phyloP scores from a whole-genome alignment of 2,329 filamentous ascomycete species.

The Arthroderma uncinatum region DNA sequence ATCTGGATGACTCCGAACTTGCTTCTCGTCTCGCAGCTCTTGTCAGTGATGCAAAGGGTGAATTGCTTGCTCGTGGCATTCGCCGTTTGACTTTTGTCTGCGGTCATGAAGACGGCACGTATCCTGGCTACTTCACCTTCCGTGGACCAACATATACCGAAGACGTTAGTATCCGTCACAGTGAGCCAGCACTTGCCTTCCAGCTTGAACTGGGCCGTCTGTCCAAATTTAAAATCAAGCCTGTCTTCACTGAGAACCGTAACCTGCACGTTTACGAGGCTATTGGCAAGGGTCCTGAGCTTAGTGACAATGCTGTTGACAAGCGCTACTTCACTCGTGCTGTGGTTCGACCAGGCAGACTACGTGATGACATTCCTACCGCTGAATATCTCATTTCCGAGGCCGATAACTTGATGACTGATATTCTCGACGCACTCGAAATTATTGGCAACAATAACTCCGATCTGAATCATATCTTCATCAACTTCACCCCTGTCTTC shows the following conservation, averaged over 20 bases:
- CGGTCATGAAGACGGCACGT: conserved; percentile 83
- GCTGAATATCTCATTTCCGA: conserved; percentile 97
- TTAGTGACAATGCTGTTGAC: conserved; percentile 53
- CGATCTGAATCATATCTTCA: conserved; percentile 99
- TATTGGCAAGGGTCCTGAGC: conserved; percentile 79
- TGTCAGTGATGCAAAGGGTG: conserved; percentile 69
- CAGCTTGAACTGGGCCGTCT: conserved; percentile 92
- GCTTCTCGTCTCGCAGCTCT: conserved; percentile 63
- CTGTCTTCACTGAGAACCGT: conserved; percentile 96
- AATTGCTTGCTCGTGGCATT: conserved; percentile 68
- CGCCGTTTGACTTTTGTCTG: conserved; percentile 94
- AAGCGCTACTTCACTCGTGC: conserved; percentile 98
- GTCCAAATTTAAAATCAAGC: conserved; percentile 95
- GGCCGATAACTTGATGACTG: conserved; percentile 90
- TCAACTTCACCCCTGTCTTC: conserved; percentile 98
- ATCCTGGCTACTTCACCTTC: conserved; percentile 98
- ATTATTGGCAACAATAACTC: conserved; percentile 99
- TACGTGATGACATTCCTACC: conserved; percentile 96
- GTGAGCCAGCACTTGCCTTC: conserved; percentile 92
- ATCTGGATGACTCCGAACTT: conserved; percentile 68
- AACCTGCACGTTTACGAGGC: conserved; percentile 99
- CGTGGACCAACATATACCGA: conserved; percentile 80
- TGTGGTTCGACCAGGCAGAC: conserved; percentile 82
- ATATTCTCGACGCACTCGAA: conserved; percentile 93
- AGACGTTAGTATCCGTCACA: conserved; percentile 93